Base-by-base conservation (phyloP, 352 stramenopile genomes). In the Phytophthora fragariaefolia region DNA sequence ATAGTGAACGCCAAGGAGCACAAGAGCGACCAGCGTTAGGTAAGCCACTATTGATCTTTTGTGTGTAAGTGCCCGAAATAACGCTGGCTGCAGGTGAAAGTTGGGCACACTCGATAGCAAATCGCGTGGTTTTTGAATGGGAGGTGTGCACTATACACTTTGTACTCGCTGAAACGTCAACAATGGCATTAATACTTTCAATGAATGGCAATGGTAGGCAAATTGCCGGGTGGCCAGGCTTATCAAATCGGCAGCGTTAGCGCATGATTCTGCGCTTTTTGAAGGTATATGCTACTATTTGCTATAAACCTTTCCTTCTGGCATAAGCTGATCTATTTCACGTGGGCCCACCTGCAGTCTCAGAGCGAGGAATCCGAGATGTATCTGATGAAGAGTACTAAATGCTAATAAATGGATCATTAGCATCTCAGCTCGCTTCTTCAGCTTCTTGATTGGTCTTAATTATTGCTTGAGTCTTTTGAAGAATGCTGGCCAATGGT, bases 71-170 rank as follows among this genome's bases (percentile, higher is more conserved):
- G 4, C 38, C 26, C 12, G 30, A 5, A 2, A 6, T 58, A 12
- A 20, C 46, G 12, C 28, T 53, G 58, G 15, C 23, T 27, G 9
- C 43, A 95, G 87, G 85, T 30, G 87, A 95, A 60, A 76, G 63
- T 18, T 96, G 87, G 87, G 72, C 84, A 10, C 73, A 90, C 60
- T 73, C 84, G 0, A 83, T 93, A 20, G 80, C 74, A 6, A 91
- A 81, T 69, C 81, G 87, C 0, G 6, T 93, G 0, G 56, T 78
- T n/a, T 78, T 96, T 1, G 66, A 73, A 20, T 94, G 86, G 85
- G 74, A 93, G 76, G 87, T 92, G 52, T 17, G 76, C 28, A 8
- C 34, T 32, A 43, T 10, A 30, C 22, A 20, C 34, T 1, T n/a
- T n/a, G 40, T 47, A 7, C 0, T 47, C n/a, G 6, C 23, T 50